Base-by-base conservation (phyloP, 2,329 filamentous ascomycete genomes). In the Nothophoma quercina region DNA sequence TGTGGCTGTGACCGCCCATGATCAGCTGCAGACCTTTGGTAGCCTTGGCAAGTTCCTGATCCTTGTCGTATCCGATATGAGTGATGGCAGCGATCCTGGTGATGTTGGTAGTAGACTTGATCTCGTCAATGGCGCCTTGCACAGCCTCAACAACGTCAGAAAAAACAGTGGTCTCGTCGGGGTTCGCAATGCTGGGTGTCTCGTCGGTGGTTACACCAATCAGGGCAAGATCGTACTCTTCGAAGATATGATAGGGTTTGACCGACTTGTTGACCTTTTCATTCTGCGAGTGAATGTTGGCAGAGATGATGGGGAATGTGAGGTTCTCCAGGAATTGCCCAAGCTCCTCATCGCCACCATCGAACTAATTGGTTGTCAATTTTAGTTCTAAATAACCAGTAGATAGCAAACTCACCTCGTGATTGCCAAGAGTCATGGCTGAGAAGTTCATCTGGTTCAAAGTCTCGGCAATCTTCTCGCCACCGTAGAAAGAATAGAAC, bases 1-100 rank as follows among this genome's bases (percentile, higher is more conserved):
- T 87, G 71, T 73, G 66, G 51, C 78, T 81, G 72, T 87, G 85
- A 19, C 83, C 85, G 19, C 85, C 85, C 71, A 88, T 85, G 72
- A 88, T 88, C 35, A 88, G 79, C n/a, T 85, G 81, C n/a, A 89
- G 77, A 8, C 86, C 86, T 10, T 80, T 81, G 0, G 85, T 88
- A 54, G 82, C 75, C 58, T 79, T 72, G 2, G 86, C 86, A 9
- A 89, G 80, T 47, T 81, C 77, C 67, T 85, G 78, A 68, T 88
- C 86, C 42, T 84, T 79, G 0, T 86, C 83, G 65, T 87, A 88
- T 16, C 86, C 86, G 47, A 88, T 86, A 65, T 88, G 86, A 2
- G 86, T 88, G 54, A 88, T 81, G 33, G 85, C 85, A 1, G 84
- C 84, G 56, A 89, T 87, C 52, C 85, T 81, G 33, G 79, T 86